Conservation (phyloP, 2,329 filamentous ascomycete genomes). For the Arachnopeziza araneosa region DNA sequence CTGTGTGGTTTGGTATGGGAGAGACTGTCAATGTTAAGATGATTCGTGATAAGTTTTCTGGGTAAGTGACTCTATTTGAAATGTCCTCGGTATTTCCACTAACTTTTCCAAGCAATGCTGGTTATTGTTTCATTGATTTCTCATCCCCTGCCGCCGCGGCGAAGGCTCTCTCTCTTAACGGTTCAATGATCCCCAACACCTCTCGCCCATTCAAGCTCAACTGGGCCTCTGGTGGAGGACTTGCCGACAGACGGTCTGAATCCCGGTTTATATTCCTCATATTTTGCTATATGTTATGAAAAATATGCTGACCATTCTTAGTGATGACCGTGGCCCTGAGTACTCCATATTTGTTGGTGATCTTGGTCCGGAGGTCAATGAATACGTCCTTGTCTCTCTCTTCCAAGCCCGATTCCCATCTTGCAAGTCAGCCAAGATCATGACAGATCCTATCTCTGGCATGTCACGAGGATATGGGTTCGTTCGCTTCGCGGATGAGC, state of each 20-base stretch:
- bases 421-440: slow-evolving; percentile 99
- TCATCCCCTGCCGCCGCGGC: slow-evolving; percentile 73
- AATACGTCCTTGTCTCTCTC: slow-evolving; percentile 93
- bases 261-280: slow-evolving; percentile 27
- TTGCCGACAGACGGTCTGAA: slow-evolving; percentile 82
- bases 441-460: slow-evolving; percentile 96
- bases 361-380: slow-evolving; percentile 95
- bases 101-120: slow-evolving; percentile 66
- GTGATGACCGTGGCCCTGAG: slow-evolving; percentile 93
- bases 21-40: slow-evolving; percentile 98
- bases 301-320: slow-evolving; percentile 34
- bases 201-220: slow-evolving; percentile 96
- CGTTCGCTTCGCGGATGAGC: slow-evolving; percentile 92
- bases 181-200: slow-evolving; percentile 86
- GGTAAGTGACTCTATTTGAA: slow-evolving; percentile 49
- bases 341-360: slow-evolving; percentile 98
- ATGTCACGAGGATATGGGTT: slow-evolving; percentile 98
- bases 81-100: slow-evolving; percentile 1
- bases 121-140: slow-evolving; percentile 99
- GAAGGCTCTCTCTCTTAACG: slow-evolving; percentile 88
- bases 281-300: slow-evolving; percentile 6
- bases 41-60: slow-evolving; percentile 98
- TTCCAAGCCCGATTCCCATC: slow-evolving; percentile 96
- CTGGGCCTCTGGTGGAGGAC: slow-evolving; percentile 94
- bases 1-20: slow-evolving; percentile 82